phyloP scores from a whole-genome alignment of 2,329 filamentous ascomycete genomes.

The Cladophialophora exuberans region DNA sequence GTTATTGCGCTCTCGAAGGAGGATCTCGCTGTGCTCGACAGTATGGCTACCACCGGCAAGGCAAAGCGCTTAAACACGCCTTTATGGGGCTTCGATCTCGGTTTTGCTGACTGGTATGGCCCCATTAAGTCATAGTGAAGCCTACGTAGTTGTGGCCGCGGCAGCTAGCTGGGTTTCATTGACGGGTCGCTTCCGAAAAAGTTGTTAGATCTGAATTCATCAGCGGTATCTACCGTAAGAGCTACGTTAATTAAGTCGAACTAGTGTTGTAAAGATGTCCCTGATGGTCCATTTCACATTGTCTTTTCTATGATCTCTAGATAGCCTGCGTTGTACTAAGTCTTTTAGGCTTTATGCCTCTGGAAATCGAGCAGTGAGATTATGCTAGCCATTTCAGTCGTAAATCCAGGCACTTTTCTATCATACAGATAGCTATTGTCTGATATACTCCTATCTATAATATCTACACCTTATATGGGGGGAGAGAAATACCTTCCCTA shows the following conservation, averaged over 20 bases:
- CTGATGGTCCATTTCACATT: too few species aligned
- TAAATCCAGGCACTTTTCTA: not conserved
- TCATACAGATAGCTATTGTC: not conserved
- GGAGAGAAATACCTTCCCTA: conserved; percentile 14
- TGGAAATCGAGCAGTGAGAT: too few species aligned
- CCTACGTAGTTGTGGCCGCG: not conserved
- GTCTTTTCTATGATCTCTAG: too few species aligned
- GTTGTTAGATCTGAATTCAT: not conserved
- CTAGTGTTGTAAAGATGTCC: too few species aligned
- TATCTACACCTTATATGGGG: conserved; percentile 14
- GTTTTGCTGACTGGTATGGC: conserved; percentile 36
- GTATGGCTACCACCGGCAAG: conserved; percentile 38
- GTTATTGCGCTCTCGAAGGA: conserved; percentile 16
- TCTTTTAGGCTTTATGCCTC: too few species aligned
- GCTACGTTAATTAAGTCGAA: too few species aligned
- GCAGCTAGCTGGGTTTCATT: not conserved
- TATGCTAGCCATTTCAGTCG: too few species aligned
- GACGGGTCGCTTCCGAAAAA: not conserved
- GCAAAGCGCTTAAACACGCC: conserved; percentile 41
- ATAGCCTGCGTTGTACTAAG: too few species aligned
- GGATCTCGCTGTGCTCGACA: conserved; percentile 36
- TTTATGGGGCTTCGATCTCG: conserved; percentile 40
- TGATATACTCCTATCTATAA: not conserved
- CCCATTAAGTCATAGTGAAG: not conserved
- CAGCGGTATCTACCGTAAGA: too few species aligned